Percentiles rank a stretch among this genome's conserved stretches.
Conservation (phyloP, 2,329 filamentous ascomycete genomes). For the Aspergillus sergii region DNA sequence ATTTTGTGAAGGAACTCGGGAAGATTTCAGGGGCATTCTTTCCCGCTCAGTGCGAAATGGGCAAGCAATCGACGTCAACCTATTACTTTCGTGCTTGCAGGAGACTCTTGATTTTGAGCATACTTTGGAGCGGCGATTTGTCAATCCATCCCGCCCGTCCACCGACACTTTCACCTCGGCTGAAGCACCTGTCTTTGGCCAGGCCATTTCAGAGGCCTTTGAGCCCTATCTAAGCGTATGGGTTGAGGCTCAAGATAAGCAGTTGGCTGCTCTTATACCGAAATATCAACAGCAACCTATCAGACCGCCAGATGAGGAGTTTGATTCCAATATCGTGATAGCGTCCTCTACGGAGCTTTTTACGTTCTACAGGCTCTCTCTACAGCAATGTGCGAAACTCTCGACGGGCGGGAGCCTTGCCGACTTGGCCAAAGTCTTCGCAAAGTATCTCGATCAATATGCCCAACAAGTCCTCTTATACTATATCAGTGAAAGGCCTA, state of each 20-base stretch:
- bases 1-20: slow-evolving; percentile 92
- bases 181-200: slow-evolving; percentile 75
- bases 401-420: slow-evolving; percentile 86
- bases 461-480: slow-evolving; percentile 86
- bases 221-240: slow-evolving; percentile 96
- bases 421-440: slow-evolving; percentile 81
- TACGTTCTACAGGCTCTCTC: slow-evolving; percentile 89
- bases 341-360: slow-evolving; percentile 95
- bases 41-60: slow-evolving; percentile 84
- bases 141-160: slow-evolving; percentile 69
- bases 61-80: slow-evolving; percentile 82
- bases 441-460: slow-evolving; percentile 93
- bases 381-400: slow-evolving; percentile 93
- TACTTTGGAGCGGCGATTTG: slow-evolving; percentile 80
- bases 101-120: slow-evolving; percentile 98
- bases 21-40: slow-evolving; percentile 92
- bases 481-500: slow-evolving; percentile 64
- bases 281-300: slow-evolving; percentile 84
- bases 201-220: slow-evolving; percentile 93
- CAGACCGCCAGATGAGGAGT: slow-evolving; percentile 83
- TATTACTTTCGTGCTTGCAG: slow-evolving; percentile 85
- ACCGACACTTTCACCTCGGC: slow-evolving; percentile 89
- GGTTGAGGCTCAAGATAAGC: slow-evolving; percentile 94
- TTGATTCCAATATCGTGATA: slow-evolving; percentile 85
- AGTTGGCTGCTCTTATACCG: slow-evolving; percentile 80